These are phyloP conservation scores for Pythium apleroticum DNA, from an alignment of 352 stramenopile genomes.

Conservation along the genomic window DNA sequence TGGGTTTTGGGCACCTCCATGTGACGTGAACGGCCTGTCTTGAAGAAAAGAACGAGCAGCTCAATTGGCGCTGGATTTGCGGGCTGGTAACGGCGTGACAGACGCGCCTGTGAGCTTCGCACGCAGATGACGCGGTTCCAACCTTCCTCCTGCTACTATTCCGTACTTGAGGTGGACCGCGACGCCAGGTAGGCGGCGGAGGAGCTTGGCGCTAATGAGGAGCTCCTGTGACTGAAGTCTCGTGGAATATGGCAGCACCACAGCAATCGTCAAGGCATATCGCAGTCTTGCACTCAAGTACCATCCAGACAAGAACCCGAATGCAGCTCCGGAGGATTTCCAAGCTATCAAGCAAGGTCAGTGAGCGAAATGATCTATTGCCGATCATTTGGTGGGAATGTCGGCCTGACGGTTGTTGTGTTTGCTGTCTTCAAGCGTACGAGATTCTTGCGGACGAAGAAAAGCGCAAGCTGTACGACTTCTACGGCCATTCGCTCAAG, in stretches of 20 bases:
- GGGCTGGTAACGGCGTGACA: background rate
- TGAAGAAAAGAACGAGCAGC: slow-evolving; percentile 12
- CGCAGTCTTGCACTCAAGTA: slow-evolving; percentile 91
- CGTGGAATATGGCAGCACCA: slow-evolving; percentile 47
- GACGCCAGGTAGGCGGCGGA: slow-evolving; percentile 46
- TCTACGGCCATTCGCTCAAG: slow-evolving; percentile 64
- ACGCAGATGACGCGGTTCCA: slow-evolving; percentile 18
- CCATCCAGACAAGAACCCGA: slow-evolving; percentile 97
- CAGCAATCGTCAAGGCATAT: slow-evolving; percentile 96
- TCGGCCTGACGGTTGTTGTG: background rate
- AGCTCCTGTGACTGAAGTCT: background rate
- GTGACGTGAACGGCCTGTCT: slow-evolving; percentile 24
- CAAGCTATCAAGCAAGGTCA: slow-evolving; percentile 64
- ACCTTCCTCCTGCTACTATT: slow-evolving; percentile 57
- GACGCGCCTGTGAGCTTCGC: background rate
- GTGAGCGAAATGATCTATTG: background rate
- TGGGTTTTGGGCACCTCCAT: slow-evolving; percentile 8
- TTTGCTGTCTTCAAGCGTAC: slow-evolving; percentile 42
- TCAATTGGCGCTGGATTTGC: background rate
- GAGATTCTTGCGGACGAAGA: slow-evolving; percentile 75
- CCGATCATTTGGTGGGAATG: background rate
- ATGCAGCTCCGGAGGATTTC: slow-evolving; percentile 88
- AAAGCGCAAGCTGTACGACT: slow-evolving; percentile 71
- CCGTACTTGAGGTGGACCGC: slow-evolving; percentile 57
- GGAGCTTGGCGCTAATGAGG: background rate